Base-by-base conservation (phyloP, 2,329 filamentous ascomycete species). In the Penicillium paneum region DNA sequence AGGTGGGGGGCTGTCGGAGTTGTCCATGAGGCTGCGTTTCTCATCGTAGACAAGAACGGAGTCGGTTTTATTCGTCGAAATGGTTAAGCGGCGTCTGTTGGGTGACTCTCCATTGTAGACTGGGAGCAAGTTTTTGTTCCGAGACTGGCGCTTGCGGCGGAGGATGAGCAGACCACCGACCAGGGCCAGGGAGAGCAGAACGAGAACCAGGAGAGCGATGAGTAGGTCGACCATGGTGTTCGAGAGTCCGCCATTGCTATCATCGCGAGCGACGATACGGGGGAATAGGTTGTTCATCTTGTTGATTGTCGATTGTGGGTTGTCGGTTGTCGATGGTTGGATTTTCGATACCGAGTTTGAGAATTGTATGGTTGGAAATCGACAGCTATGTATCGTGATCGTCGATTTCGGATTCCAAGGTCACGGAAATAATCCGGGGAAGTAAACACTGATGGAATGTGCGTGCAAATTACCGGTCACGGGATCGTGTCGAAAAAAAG, bases 21-120 rank as follows among this genome's bases (percentile, higher is more conserved):
- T 89, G 61, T 86, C 82, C 63, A 93, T 84, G 76, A 95, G 86
- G 61, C 85, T 85, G 70, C 87, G 85, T 75, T 94, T 91, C 73
- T 90, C 87, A 66, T 89, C 85, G 71, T 91, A 89, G 66, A 94
- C 83, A 57, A 91, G 82, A 62, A 94, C 81, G 58, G 82, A 82
- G 54, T 90, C 90, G 52, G 85, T 84, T 70, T 83, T 85, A 67
- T 79, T 78, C 15, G 80, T 70, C 42, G 75, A 78, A 60, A 86
- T 83, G 28, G 83, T 86, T 15, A 85, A 72, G 54, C 83, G 82
- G 61, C 83, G 84, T 61, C 82, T 77, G 66, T 78, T 75, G 41
- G 78, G 78, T 62, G 79, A 71, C 49, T 74, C 68, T 34, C 89
- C 85, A 66, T 88, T 83, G 77, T 95, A 89, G 53, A 85, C 74